phyloP scores from a whole-genome alignment of 192 early-diverging fungal genomes.

The Coemansia furcata region DNA sequence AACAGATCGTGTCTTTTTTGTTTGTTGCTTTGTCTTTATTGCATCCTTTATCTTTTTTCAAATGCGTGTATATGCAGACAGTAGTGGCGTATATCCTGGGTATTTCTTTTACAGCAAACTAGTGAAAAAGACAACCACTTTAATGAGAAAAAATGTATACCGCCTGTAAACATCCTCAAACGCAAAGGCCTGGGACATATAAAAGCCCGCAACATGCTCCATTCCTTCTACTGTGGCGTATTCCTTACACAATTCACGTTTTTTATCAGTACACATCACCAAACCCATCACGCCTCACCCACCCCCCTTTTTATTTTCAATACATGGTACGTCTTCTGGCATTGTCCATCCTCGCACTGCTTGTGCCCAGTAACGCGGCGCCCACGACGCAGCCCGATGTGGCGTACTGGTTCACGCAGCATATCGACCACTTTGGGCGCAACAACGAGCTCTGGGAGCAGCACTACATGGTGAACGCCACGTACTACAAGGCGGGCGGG shows the following conservation, averaged over 20 bases:
- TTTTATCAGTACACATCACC: not conserved
- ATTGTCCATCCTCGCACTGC: not conserved
- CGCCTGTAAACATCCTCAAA: not conserved
- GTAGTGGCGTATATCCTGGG: not conserved
- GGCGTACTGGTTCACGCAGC: conserved; percentile 22
- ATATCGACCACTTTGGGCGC: conserved; percentile 18
- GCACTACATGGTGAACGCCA: conserved; percentile 18
- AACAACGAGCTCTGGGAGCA: conserved; percentile 14
- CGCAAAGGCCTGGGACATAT: not conserved
- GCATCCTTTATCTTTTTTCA: not conserved
- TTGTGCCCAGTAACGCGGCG: not conserved
- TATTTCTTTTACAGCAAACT: not conserved
- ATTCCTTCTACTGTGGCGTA: not conserved
- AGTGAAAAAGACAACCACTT: not conserved
- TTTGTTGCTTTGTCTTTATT: not conserved
- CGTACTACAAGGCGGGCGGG: conserved; percentile 18
- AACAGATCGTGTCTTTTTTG: not conserved
- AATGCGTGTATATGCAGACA: not conserved
- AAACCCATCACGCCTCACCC: not conserved
- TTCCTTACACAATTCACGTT: not conserved
- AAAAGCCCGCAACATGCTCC: not conserved
- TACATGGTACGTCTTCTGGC: not conserved
- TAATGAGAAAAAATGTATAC: not conserved
- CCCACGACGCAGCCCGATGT: not conserved
- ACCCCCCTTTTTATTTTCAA: not conserved